phyloP scores from a whole-genome alignment of 306 rosid species.

The Senna tora region DNA sequence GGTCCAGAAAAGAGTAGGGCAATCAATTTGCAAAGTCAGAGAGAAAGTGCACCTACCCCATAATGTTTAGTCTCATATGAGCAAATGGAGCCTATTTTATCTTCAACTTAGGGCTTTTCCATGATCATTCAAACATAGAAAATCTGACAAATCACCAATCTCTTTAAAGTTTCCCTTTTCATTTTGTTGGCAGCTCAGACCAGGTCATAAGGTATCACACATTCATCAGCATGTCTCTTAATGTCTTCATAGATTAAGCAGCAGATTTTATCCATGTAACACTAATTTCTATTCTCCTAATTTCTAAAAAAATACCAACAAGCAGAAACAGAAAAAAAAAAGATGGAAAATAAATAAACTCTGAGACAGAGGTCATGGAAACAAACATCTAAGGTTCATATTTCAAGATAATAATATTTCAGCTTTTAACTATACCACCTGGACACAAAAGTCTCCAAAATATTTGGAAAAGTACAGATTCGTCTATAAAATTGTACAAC shows the following conservation, averaged over 20 bases:
- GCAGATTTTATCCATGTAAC: not conserved
- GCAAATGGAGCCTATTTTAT: slow-evolving; percentile 11
- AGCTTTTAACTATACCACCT: not conserved
- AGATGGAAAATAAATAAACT: not conserved
- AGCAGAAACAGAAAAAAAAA: not conserved
- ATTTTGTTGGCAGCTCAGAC: not conserved
- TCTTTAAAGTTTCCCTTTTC: not conserved
- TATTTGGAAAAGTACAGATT: not conserved
- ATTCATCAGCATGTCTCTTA: not conserved
- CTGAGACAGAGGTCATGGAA: not conserved
- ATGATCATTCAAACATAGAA: slow-evolving; percentile 20
- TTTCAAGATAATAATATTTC: not conserved
- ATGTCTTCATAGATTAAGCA: not conserved
- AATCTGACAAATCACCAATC: slow-evolving; percentile 23
- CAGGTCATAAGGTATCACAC: not conserved
- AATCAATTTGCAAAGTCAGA: slow-evolving; percentile 17
- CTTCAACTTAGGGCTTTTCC: slow-evolving; percentile 24
- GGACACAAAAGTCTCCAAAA: not conserved
- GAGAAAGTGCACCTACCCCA: not conserved
- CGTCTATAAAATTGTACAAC: not conserved
- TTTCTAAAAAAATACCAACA: not conserved
- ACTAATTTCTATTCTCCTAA: not conserved
- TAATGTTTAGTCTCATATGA: slow-evolving; percentile 10
- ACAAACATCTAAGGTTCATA: not conserved
- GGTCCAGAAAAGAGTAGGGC: slow-evolving; percentile 15